Base-by-base conservation (phyloP, 306 rosid species). In the Quillaja saponaria region DNA sequence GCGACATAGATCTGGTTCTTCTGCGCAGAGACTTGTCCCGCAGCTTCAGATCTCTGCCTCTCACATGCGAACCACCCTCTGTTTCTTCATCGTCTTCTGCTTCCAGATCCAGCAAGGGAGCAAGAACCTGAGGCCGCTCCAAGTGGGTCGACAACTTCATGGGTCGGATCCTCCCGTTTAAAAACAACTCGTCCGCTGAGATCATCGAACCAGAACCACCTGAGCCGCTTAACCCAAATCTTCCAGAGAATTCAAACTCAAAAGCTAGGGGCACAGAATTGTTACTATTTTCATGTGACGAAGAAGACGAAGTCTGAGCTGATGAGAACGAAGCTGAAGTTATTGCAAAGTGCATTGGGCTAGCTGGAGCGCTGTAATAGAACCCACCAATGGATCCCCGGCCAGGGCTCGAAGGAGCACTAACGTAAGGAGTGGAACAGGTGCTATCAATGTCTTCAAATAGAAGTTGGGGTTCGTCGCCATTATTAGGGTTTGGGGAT, bases 381-480 rank as follows among this genome's bases (percentile, higher is more conserved):
- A 90, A 87, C 3, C 95, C 95, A 8, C 80, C 11, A 1, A 68
- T 67, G 7, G 83, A 75, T 9, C 78, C 82, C 0, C 90, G 88
- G 37, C 95, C 96, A 6, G 97, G 99, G 45, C 99, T 94, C 2
- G 99, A 94, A 8, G 99, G 96, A 0, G 97, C 97, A 40, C 97
- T 87, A 8, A 94, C 96, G 74, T 85, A 94, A 10, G 99, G 99
- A 8, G 97, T 94, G 34, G 99, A 94, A 50, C 96, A 94, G 19
- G 69, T 80, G 63, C 99, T 94, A 35, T 94, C 97, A 0, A 74
- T 19, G 71, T 90, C 96, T 6, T 90, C 95, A 7, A 67, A 74
- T 6, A 66, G 12, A n/a, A 41, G 58, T 16, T 68, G 67, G 34
- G 68, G 21, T 1, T 69, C 74, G 25, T 55, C 80, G 14, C 57